phyloP scores from a whole-genome alignment of 108 stramenopile species.

The Licmophora abbreviata region DNA sequence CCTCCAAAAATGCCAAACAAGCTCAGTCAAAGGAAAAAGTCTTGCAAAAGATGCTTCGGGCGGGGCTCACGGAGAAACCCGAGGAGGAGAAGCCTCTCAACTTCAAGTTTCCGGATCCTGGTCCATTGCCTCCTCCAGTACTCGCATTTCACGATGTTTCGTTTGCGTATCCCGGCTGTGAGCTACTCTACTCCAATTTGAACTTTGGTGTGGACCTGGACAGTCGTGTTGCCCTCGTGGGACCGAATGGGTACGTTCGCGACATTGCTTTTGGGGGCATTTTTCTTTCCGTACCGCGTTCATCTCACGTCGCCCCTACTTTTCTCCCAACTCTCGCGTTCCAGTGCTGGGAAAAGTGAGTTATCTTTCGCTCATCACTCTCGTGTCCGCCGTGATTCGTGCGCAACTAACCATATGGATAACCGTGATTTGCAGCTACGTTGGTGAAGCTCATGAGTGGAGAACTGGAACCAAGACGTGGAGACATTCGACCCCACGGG shows the following conservation, averaged over 20 bases:
- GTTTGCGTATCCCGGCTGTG: constrained; percentile 95
- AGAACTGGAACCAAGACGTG: constrained; percentile 84
- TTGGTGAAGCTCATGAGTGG: constrained; percentile 92
- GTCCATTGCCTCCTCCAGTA: constrained; percentile 95
- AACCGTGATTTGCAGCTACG: constrained; percentile 57
- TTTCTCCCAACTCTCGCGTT: no score
- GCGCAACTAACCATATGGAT: no score
- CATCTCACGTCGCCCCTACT: neutral
- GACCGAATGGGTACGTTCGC: constrained; percentile 75
- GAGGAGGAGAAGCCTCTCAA: constrained; percentile 89
- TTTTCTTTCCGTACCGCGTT: neutral
- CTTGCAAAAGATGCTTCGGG: constrained; percentile 92
- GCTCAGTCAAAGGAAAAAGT: constrained; percentile 90
- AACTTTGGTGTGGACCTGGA: constrained; percentile 98
- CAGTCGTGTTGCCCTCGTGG: constrained; percentile 88
- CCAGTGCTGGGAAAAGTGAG: no score
- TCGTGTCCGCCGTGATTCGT: no score
- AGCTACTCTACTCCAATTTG: constrained; percentile 85
- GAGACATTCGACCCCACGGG: constrained; percentile 93
- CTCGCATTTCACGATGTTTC: constrained; percentile 93
- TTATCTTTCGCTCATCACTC: no score
- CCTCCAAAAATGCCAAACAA: constrained; percentile 96
- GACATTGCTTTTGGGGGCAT: no score
- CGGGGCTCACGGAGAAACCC: constrained; percentile 93
- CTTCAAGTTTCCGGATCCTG: constrained; percentile 94